Evolutionary conservation across 2,329 filamentous ascomycete genomes (phyloP).

Genomic region (Penicillium fuscoglaucum): DNA sequence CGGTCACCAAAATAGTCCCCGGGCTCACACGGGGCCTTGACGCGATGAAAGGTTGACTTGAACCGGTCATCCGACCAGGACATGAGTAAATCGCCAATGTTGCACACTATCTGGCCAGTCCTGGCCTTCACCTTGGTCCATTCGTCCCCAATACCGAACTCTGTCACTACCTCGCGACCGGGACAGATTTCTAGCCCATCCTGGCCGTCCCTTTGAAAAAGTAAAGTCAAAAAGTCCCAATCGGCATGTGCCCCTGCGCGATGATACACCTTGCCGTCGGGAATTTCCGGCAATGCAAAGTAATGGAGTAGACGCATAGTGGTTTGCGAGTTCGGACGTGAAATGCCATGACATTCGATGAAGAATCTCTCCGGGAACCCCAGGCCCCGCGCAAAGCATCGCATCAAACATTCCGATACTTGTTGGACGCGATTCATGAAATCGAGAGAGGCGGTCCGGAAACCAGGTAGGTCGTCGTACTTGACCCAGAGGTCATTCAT

Average conservation of each 20-base stretch:
- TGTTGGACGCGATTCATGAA: constrained; percentile 59
- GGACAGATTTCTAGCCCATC: constrained; percentile 66
- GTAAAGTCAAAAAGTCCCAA: constrained; percentile 62
- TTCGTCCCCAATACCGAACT: constrained; percentile 58
- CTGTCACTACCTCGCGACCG: constrained; percentile 60
- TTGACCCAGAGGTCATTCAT: constrained; percentile 56
- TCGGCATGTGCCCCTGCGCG: constrained; percentile 65
- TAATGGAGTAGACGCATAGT: constrained; percentile 61
- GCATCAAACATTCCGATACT: constrained; percentile 58
- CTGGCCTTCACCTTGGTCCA: constrained; percentile 65
- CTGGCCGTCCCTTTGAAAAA: constrained; percentile 63
- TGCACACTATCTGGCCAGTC: constrained; percentile 60
- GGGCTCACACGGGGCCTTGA: constrained; percentile 59
- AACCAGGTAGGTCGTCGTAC: constrained; percentile 52
- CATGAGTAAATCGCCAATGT: constrained; percentile 68
- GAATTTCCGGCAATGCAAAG: constrained; percentile 46
- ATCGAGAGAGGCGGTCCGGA: constrained; percentile 44
- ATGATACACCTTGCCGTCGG: constrained; percentile 49
- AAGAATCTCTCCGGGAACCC: constrained; percentile 60
- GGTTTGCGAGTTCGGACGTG: constrained; percentile 54
- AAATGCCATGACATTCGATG: constrained; percentile 54
- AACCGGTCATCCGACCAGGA: constrained; percentile 67
- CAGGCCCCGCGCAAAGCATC: constrained; percentile 59
- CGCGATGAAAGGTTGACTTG: constrained; percentile 65
- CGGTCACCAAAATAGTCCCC: constrained; percentile 59